Conservation (phyloP, 1,284 basidiomycete species). For the Puccinia polysora region DNA sequence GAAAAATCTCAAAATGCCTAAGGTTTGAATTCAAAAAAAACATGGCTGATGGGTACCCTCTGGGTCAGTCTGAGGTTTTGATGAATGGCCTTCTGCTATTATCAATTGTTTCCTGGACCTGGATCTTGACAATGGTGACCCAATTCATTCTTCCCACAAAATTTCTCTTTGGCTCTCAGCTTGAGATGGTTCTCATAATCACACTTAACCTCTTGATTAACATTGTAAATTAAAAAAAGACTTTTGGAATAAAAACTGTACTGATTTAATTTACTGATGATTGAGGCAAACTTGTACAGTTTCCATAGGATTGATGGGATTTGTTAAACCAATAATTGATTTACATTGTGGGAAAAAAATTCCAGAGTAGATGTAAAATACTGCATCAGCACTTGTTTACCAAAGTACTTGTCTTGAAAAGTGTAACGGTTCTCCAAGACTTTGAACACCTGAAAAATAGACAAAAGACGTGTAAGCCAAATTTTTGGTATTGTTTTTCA, state of each 20-base stretch:
- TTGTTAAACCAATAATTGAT: constrained; percentile 77
- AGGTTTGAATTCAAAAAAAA: too few species aligned
- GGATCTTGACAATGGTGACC: too few species aligned
- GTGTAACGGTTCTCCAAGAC: constrained; percentile 71
- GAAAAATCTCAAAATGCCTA: too few species aligned
- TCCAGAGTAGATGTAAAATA: constrained; percentile 78
- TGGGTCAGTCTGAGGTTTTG: too few species aligned
- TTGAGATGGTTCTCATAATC: too few species aligned
- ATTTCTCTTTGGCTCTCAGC: too few species aligned
- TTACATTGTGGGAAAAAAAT: constrained; percentile 80
- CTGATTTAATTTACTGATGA: constrained; percentile 77
- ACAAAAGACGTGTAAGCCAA: too few species aligned
- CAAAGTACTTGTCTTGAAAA: constrained; percentile 95
- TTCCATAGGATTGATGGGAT: constrained; percentile 87
- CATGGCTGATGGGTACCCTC: too few species aligned
- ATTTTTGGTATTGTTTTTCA: neutral
- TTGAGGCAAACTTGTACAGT: constrained; percentile 85
- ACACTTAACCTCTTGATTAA: constrained; percentile 60
- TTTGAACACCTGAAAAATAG: constrained; percentile 86
- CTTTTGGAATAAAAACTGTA: constrained; percentile 98
- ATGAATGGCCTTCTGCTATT: too few species aligned
- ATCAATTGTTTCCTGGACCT: too few species aligned
- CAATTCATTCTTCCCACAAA: too few species aligned
- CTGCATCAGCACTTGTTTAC: constrained; percentile 76
- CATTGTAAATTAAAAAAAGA: constrained; percentile 94